phyloP scores from a whole-genome alignment of 2,329 filamentous ascomycete genomes.

The Ophiostoma novo-ulmi region DNA sequence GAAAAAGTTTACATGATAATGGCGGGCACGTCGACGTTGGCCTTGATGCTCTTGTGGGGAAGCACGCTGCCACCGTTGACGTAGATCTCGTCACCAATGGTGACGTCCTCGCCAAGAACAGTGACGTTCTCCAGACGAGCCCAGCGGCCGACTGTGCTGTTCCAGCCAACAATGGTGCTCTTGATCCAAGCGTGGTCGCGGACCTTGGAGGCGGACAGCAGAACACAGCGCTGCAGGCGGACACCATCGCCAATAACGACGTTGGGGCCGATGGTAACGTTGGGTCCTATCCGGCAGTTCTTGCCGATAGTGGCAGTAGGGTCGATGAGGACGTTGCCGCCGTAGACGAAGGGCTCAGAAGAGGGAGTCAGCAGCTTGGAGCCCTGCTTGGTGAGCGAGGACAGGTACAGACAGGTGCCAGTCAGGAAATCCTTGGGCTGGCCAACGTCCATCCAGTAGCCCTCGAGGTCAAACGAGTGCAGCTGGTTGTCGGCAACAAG shows the following conservation, averaged over 20 bases:
- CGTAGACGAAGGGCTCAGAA: slow-evolving; percentile 75
- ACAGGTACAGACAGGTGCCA: slow-evolving; percentile 93
- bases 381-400: slow-evolving; percentile 82
- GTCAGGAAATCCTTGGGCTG: slow-evolving; percentile 98
- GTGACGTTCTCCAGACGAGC: slow-evolving; percentile 95
- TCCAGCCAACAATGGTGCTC: slow-evolving; percentile 97
- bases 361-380: slow-evolving; percentile 74
- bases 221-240: slow-evolving; percentile 84
- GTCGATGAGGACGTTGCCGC: slow-evolving; percentile 94
- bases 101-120: slow-evolving; percentile 96
- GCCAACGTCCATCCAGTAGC: slow-evolving; percentile 99
- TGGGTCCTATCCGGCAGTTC: slow-evolving; percentile 96
- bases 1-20: slow-evolving; percentile 55
- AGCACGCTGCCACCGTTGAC: slow-evolving; percentile 94
- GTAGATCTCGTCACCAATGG: slow-evolving; percentile 96
- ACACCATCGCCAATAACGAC: slow-evolving; percentile 93
- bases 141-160: slow-evolving; percentile 93
- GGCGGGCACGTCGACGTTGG: slow-evolving; percentile 78
- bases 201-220: slow-evolving; percentile 84
- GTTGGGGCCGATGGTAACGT: slow-evolving; percentile 90
- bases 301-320: slow-evolving; percentile 92
- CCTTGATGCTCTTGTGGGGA: slow-evolving; percentile 98
- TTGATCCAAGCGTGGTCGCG: slow-evolving; percentile 99
- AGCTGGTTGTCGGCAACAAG: slow-evolving; percentile 85
- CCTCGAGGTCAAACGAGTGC: slow-evolving; percentile 93